Base-by-base conservation (phyloP, 345 rosid genomes). In the Orychophragmus violaceus region DNA sequence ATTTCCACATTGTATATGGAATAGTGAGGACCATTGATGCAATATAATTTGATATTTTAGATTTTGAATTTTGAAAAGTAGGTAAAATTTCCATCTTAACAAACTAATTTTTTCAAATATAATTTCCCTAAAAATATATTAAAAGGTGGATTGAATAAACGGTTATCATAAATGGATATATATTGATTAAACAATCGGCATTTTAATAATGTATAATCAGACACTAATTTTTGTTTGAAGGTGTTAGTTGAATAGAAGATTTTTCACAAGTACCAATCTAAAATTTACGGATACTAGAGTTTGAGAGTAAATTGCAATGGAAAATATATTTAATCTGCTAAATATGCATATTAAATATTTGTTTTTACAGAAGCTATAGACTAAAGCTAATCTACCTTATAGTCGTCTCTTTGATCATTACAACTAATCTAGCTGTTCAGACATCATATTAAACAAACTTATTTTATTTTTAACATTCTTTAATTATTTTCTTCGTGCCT, bases 1-100 rank as follows among this genome's bases (percentile, higher is more conserved):
- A 62, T 23, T 62, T 70, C 30, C 29, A 70, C 41, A 33, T 22
- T 61, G 53, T 68, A 42, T 41, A 42, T 62, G 68, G 46, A 70
- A 62, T 13, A 53, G 56, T 53, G 68, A 70, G 68, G 48, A 53
- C 68, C 68, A 70, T 51, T 6, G 14, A 41, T 52, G 14, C 36
- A 49, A 69, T 36, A 50, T 59, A 11, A 49, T 36, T 32, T 7
- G 37, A 21, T 27, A 2, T 30, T n/a, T 39, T 14, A n/a, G 6
- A 28, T 62, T 70, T 62, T 35, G 54, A 70, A 69, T 35, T 18
- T 58, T 48, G 22, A 18, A 49, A 37, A 39, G 25, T 29, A 6
- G 24, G 53, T 59, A 42, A 49, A 59, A 21, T 25, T 6, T 17
- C 11, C 8, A 57, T 68, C 49, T 57, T 27, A 28, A 41, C 21